These are phyloP conservation scores for Vanilla planifolia DNA, from an alignment of 106 monocot species.

Conservation along the genomic window DNA sequence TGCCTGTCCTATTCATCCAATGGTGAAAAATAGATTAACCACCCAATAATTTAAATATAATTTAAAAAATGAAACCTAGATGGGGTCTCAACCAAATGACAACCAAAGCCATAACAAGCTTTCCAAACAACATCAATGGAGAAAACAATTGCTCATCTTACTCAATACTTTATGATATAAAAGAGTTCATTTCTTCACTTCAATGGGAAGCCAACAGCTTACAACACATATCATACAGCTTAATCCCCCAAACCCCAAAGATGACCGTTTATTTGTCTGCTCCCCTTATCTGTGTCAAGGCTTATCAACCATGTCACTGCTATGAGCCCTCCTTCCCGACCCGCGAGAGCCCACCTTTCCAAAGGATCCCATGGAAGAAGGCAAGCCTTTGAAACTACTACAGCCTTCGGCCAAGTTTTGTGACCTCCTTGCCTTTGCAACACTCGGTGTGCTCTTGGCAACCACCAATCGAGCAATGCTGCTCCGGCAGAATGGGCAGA, in stretches of 20 bases:
- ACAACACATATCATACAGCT: not conserved
- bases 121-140: too few species aligned
- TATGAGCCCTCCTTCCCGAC: constrained; percentile 15
- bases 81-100: too few species aligned
- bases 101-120: too few species aligned
- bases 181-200: too few species aligned
- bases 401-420: constrained; percentile 32
- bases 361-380: constrained; percentile 33
- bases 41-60: too few species aligned
- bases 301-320: constrained; percentile 31
- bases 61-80: too few species aligned
- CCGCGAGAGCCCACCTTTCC: constrained; percentile 19
- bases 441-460: constrained; percentile 8
- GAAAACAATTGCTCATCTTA: too few species aligned
- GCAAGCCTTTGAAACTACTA: constrained; percentile 57
- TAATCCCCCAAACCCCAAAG: not conserved
- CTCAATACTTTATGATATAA: too few species aligned
- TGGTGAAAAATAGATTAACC: too few species aligned
- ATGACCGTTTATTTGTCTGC: not conserved
- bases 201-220: too few species aligned
- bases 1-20: too few species aligned
- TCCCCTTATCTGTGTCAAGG: constrained; percentile 11
- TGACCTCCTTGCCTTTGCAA: constrained; percentile 19
- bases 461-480: constrained; percentile 32
- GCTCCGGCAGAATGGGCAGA: constrained; percentile 66